phyloP scores from a whole-genome alignment of 257 asterid genomes.

The Solanum peruvianum region DNA sequence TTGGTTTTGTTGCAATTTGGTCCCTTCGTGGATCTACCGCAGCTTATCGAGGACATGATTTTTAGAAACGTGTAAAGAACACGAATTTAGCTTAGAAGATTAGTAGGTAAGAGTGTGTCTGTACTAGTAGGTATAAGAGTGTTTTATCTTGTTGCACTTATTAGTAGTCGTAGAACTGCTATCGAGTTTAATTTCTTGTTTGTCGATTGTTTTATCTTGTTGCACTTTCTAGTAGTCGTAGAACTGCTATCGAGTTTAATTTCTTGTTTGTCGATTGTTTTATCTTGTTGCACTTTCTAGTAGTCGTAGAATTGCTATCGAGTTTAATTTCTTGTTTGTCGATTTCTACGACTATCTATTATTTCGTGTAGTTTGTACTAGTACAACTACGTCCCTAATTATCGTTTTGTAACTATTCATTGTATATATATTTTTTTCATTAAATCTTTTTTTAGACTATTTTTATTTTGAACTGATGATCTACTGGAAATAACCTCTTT shows the following conservation, averaged over 20 bases:
- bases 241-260: not conserved
- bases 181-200: no score
- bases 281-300: no score
- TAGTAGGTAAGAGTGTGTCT: no score
- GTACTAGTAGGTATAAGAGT: not conserved
- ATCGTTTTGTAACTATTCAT: not conserved
- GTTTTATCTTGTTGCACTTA: not conserved
- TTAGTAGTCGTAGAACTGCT: not conserved
- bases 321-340: no score
- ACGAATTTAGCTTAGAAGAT: no score
- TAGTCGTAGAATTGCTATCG: no score
- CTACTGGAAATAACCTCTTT: no score
- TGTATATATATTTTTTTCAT: not conserved
- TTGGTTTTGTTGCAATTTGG: not conserved
- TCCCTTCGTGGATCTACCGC: not conserved
- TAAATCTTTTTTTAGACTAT: accelerated
- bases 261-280: no score
- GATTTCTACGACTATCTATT: not conserved
- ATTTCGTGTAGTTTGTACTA: not conserved
- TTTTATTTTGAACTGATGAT: not conserved
- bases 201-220: not conserved
- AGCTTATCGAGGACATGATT: accelerated
- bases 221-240: not conserved
- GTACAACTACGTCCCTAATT: no score
- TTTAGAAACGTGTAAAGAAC: no score